Base-by-base conservation (phyloP, 192 early-diverging fungal species). In the Gamsiella multidivaricata region DNA sequence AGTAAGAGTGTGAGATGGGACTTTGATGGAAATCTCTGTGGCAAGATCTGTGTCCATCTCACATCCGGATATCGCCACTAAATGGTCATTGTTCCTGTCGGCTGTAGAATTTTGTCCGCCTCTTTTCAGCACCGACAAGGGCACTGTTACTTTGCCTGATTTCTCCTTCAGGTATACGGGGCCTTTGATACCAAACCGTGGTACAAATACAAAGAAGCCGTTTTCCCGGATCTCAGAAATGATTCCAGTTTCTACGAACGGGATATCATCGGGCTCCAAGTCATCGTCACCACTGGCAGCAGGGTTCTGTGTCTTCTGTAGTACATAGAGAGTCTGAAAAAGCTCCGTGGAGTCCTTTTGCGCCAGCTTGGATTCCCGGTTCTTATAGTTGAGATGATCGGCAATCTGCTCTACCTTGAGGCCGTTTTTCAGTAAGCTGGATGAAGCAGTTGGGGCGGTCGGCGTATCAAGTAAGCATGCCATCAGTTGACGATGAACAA, bases 281-380 rank as follows among this genome's bases (percentile, higher is more conserved):
- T 69, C 54, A 14, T 64, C 26, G 2, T 58, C 36, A 1, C 4
- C 29, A 17, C 12, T 47, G 10, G 47, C 46, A 2, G 43, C 29
- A 3, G 52, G 42, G 33, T 39, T 61, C 18, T 46, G 80, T 80
- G 82, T 81, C 39, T 84, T 82, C 57, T 92, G 89, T 26, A 83
- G 52, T 10, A 92, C 81, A 53, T 87, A 92, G 3, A 91, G 83
- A 18, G 85, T 88, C 82, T 94, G 92, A 82, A 94, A 94, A n/a
- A 94, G 76, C 54, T 94, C 91, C 0, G 91, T 88, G 12, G 92
- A 91, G 65, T 94, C 92, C 69, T 85, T 84, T 71, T 92, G 91
- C 15, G 92, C 92, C n/a, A 91, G 49, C 76, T 94, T 94, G 10
- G 90, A 87, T 70, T 88, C 88, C 36, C 91, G 69, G 22, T 88